Evolutionary conservation across 495 filamentous ascomycete genomes (phyloP).

Genomic region (Rhypophila decipiens): DNA sequence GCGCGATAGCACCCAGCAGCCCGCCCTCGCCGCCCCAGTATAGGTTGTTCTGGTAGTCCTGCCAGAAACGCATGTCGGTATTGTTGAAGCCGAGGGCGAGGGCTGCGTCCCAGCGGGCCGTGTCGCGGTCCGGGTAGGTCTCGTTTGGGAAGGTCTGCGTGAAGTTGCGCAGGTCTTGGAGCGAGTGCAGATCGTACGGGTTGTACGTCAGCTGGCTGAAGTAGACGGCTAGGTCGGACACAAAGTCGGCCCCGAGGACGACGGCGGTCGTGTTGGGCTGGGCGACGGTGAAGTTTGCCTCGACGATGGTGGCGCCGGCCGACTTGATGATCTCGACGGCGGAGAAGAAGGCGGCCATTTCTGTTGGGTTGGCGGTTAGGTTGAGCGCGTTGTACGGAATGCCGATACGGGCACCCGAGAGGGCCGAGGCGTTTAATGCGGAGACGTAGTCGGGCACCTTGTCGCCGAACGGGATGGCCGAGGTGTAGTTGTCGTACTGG

Average conservation of each 20-base stretch:
- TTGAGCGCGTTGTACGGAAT: conserved; percentile 32
- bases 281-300: conserved; percentile 8
- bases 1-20: conserved; percentile 25
- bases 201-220: conserved; percentile 39
- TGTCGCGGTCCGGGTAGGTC: conserved; percentile 27
- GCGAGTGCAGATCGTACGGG: conserved; percentile 36
- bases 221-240: conserved; percentile 36
- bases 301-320: conserved; percentile 31
- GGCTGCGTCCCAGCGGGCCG: conserved; percentile 27
- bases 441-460: conserved; percentile 38
- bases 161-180: conserved; percentile 26
- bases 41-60: conserved; percentile 6
- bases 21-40: conserved; percentile 18
- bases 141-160: conserved; percentile 19
- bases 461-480: conserved; percentile 30
- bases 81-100: conserved; percentile 9
- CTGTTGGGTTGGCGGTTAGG: not conserved
- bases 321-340: conserved; percentile 21
- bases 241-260: conserved; percentile 34
- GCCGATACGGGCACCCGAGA: conserved; percentile 63
- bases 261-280: conserved; percentile 1
- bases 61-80: conserved; percentile 6
- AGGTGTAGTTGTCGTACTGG: conserved; percentile 39
- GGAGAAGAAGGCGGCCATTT: conserved; percentile 6
- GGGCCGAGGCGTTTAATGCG: conserved; percentile 43